Evolutionary conservation across 2,329 filamentous ascomycete species (phyloP).

Genomic region (Blumeria hordei): DNA sequence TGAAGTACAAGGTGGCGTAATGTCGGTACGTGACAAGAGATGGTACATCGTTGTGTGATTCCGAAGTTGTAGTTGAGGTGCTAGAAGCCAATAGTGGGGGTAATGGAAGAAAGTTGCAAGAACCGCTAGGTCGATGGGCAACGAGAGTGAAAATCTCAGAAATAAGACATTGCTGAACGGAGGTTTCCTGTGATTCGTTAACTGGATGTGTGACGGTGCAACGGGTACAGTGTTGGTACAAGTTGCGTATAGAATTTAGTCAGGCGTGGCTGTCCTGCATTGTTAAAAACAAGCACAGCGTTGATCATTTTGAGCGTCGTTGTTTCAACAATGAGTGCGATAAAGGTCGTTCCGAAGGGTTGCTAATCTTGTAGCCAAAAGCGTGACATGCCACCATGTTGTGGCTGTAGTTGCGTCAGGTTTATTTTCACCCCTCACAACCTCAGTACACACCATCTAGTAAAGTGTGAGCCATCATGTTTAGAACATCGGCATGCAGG

Average conservation of each 20-base stretch:
- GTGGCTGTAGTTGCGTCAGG: no score
- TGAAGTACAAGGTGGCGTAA: conserved; percentile 97
- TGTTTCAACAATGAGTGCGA: no score
- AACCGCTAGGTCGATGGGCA: conserved; percentile 68
- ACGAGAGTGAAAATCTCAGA: conserved; percentile 95
- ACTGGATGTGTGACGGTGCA: background rate
- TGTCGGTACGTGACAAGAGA: conserved; percentile 93
- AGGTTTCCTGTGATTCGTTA: conserved; percentile 48
- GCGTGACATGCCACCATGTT: no score
- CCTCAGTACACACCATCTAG: no score
- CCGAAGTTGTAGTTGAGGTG: conserved; percentile 34
- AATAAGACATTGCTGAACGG: conserved; percentile 88
- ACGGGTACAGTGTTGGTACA: conserved; percentile 22
- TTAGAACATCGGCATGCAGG: no score
- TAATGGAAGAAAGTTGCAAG: conserved; percentile 87
- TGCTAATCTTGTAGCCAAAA: no score
- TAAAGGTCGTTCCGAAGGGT: no score
- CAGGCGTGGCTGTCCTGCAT: conserved; percentile 82
- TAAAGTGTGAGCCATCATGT: no score
- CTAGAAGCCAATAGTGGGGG: conserved; percentile 40
- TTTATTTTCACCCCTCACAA: no score
- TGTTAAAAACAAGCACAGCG: conserved; percentile 95
- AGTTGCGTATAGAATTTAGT: conserved; percentile 98
- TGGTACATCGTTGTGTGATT: conserved; percentile 61
- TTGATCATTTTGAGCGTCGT: conserved; percentile 52